Evolutionary conservation across 495 filamentous ascomycete genomes (phyloP).

Genomic region (Aspergillus funiculosus): DNA sequence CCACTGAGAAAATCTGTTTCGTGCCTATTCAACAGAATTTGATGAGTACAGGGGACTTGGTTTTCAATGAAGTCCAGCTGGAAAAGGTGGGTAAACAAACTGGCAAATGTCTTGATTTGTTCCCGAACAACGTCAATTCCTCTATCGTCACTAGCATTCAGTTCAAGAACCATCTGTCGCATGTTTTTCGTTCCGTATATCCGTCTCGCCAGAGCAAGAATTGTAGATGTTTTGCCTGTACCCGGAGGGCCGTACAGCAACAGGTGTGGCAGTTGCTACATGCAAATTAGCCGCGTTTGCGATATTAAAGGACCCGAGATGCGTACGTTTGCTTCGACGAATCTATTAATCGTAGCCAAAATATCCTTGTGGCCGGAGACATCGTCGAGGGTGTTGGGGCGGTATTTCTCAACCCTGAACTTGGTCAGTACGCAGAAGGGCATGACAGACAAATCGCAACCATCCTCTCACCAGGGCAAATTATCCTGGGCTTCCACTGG

Average conservation of each 20-base stretch:
- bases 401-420: conserved; percentile 95
- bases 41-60: background rate
- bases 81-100: conserved; percentile 32
- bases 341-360: conserved; percentile 92
- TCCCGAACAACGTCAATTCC: conserved; percentile 98
- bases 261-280: conserved; percentile 80
- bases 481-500: conserved; percentile 92
- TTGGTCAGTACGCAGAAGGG: conserved; percentile 9
- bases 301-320: background rate
- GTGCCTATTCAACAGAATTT: conserved; percentile 58
- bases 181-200: conserved; percentile 93
- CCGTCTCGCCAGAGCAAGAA: conserved; percentile 80
- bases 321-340: conserved; percentile 78
- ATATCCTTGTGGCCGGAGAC: conserved; percentile 99
- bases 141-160: conserved; percentile 94
- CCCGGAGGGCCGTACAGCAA: conserved; percentile 96
- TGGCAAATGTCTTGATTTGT: conserved; percentile 98
- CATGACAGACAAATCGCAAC: background rate
- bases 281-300: conserved; percentile 1
- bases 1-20: conserved; percentile 60
- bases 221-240: conserved; percentile 94
- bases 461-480: conserved; percentile 68
- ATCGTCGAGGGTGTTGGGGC: conserved; percentile 79
- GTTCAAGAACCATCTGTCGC: conserved; percentile 95
- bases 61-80: background rate